A percentile compares a stretch with the other conserved stretches of the same genome.
Evolutionary conservation across 1,284 basidiomycete species (phyloP).

Genomic region (Leccinum subrobustum): DNA sequence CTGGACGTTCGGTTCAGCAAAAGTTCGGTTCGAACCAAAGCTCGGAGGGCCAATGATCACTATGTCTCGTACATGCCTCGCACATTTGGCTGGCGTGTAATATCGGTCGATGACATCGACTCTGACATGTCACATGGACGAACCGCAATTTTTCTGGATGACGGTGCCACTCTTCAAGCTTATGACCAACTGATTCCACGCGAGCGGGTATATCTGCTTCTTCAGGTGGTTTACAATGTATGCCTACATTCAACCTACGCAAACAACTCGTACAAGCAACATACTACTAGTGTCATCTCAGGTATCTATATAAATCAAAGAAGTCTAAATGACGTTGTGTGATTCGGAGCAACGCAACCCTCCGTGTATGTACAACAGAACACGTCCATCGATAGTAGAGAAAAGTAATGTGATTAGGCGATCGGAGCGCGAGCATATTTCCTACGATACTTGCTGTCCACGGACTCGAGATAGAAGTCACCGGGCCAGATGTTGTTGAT

Average conservation of each 20-base stretch:
- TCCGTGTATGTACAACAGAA: not conserved
- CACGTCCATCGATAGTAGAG: not conserved
- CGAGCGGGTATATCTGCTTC: not conserved
- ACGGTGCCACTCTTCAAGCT: too few relatives aligned
- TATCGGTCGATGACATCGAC: too few relatives aligned
- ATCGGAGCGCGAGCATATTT: conserved; percentile 69
- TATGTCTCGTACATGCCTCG: too few relatives aligned
- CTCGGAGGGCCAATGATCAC: too few relatives aligned
- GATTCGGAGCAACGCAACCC: too few relatives aligned
- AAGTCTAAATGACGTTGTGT: too few relatives aligned
- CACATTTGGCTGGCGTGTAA: too few relatives aligned
- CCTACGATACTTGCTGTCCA: conserved; percentile 92
- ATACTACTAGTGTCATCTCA: not conserved
- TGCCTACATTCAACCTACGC: not conserved
- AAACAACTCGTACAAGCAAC: conserved; percentile 13
- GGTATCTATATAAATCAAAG: conserved; percentile 1
- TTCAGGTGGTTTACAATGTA: not conserved
- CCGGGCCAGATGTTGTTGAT: conserved; percentile 94
- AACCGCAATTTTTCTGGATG: too few relatives aligned
- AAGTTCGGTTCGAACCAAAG: too few relatives aligned
- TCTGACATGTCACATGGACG: too few relatives aligned
- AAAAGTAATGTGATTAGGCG: conserved; percentile 35
- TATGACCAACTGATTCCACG: too few relatives aligned
- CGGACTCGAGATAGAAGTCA: conserved; percentile 89
- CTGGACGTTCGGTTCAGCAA: too few relatives aligned